Base-by-base conservation (phyloP, 1,139 yeast species). In the Protomyces macrosporus region DNA sequence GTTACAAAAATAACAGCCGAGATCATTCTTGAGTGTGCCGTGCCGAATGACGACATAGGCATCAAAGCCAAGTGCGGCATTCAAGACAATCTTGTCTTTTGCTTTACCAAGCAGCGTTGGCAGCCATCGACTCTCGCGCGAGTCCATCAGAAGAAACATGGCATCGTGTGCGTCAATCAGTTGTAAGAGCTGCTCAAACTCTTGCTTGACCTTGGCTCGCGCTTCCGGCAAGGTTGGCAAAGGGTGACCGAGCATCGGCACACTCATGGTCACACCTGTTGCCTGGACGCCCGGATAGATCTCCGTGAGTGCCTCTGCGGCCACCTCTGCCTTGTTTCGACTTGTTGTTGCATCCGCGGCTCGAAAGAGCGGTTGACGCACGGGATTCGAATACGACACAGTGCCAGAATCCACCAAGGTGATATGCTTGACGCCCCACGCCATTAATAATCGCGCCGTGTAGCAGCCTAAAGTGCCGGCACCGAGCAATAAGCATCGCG, bases 201-300 rank as follows among this genome's bases (percentile, higher is more conserved):
- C 86, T 4, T 70, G 69, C 53, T 73, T 74, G 68, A 84, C 87
- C 40, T 72, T 77, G 0, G 70, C 73, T 67, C 83, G 88, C 67
- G 84, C 80, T 0, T 83, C 80, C 0, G 88, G 76, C 7, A 42
- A 6, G 3, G 48, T 39, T 1, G 53, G 32, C 16, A 45, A 58
- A 0, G 93, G 85, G 72, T 93, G 98, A 0, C 98, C 99, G 16
- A 91, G 87, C 98, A 95, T 95, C 0, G 98, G 98, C 1, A 93
- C 88, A 67, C 86, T 91, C 55, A 93, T 69, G 45, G 78, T 77
- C 53, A 78, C 72, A 0, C 97, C 98, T 6, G 71, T 66, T 0
- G 91, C 76, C 23, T 81, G 77, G 3, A 89, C 90, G 0, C 88
- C 82, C 0, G 98, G 98, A 68, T 87, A 90, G 0, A 93, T 84